Conservation (phyloP, 306 rosid species). For the Corylus americana region DNA sequence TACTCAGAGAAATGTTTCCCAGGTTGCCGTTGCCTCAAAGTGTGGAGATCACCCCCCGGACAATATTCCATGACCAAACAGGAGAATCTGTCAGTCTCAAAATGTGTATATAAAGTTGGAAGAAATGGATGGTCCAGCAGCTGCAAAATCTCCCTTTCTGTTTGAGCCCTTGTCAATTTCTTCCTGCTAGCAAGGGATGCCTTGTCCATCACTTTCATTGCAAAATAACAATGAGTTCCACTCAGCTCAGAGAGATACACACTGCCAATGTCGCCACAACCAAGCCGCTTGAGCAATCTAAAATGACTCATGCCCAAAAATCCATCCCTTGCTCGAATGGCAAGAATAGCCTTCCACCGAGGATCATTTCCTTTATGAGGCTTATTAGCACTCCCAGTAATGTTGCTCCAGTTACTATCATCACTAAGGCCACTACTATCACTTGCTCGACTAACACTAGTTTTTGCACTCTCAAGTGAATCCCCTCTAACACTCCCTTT, state of each 20-base stretch:
- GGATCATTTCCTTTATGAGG: constrained; percentile 99
- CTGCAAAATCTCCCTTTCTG: constrained; percentile 96
- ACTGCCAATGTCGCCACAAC: constrained; percentile 98
- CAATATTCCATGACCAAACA: constrained; percentile 99
- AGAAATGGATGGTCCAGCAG: constrained; percentile 98
- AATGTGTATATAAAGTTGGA: constrained; percentile 94
- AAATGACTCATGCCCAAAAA: constrained; percentile 98
- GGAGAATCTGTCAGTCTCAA: constrained; percentile 92
- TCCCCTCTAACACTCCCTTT: constrained; percentile 90
- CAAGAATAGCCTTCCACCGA: constrained; percentile 97
- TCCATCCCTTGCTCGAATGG: constrained; percentile 90
- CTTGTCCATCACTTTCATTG: constrained; percentile 99
- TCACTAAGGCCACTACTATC: constrained; percentile 97
- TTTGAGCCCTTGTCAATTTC: constrained; percentile 94
- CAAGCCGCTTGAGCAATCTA: constrained; percentile 85
- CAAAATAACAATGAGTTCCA: constrained; percentile 90
- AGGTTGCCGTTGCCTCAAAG: constrained; percentile 97
- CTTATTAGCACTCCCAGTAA: constrained; percentile 95
- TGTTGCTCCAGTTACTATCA: constrained; percentile 97
- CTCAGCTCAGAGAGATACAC: constrained; percentile 98
- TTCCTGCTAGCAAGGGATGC: constrained; percentile 94
- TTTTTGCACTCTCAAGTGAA: constrained; percentile 95
- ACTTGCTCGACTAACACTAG: constrained; percentile 88
- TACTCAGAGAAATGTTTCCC: constrained; percentile 98
- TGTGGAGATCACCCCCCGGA: constrained; percentile 98